Evolutionary conservation across 2,329 filamentous ascomycete species (phyloP), one percentile per base, ranked within the genome.

Genomic region (Dissoconium aciculare): DNA sequence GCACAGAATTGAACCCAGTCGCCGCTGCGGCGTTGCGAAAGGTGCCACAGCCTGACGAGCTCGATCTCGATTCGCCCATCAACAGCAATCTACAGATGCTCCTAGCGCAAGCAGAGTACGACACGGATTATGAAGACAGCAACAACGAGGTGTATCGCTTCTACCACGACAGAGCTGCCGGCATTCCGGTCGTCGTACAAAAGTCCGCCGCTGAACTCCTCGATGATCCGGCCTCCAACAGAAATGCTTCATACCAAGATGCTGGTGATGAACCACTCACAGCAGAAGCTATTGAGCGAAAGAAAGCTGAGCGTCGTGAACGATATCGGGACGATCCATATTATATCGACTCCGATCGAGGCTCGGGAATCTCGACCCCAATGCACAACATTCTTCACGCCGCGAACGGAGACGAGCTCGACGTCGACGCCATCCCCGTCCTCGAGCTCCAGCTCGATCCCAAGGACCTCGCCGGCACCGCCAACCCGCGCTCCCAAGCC

Each of bases 351-450:
- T 57, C 59, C 1, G 48, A 52, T 11, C 46, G 51, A 11, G 39
- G 38, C 10, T 72, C 71, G 3, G 71, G 72, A 17, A 68, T 69
- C 4, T 77, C 78, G 0, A 87, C 80, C 1, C 81, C 81, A 0
- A 74, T 89, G 29, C 79, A 87, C 47, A 79, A 72, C 41, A 82
- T 89, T 35, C 73, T 66, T 6, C 53, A 57, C 11, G 54, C 66
- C 35, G 73, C 72, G 34, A 85, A 87, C 49, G 77, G 75, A 2
- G 74, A 77, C 2, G 78, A 80, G 26, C 61, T 95, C 5, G 87
- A 98, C 50, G 77, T 98, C 26, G 89, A 98, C 55, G 72, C 82
- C 2, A 98, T 98, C 45, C 89, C 89, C 2, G 87, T 98, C 46
- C 89, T 98, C 74, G 75, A 92, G 51, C 66, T 98, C 27, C 76